These are phyloP conservation scores for Cladophialophora chaetospira DNA, from an alignment of 2,329 filamentous ascomycete genomes.

Conservation along the genomic window DNA sequence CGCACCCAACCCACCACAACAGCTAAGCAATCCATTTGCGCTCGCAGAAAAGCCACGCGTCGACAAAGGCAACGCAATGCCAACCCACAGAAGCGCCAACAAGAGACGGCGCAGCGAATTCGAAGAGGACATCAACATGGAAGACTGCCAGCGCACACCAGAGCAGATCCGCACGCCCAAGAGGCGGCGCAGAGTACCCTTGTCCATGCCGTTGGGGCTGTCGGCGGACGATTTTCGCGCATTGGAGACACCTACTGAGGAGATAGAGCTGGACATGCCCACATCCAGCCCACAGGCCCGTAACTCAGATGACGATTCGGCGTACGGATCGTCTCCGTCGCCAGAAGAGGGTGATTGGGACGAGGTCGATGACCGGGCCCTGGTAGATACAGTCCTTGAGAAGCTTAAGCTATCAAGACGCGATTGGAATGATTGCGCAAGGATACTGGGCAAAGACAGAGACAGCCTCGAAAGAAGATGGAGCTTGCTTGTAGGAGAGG, in stretches of 20 bases:
- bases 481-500: slow-evolving; percentile 46
- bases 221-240: slow-evolving; percentile 48
- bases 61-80: slow-evolving; percentile 27
- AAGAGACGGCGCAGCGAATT: slow-evolving; percentile 42
- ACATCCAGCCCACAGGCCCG: slow-evolving; percentile 19
- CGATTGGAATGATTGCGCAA: slow-evolving; percentile 51
- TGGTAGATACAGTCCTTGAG: slow-evolving; percentile 48
- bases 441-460: slow-evolving; percentile 44
- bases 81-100: slow-evolving; percentile 40
- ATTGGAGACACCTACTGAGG: slow-evolving; percentile 35
- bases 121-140: slow-evolving; percentile 34
- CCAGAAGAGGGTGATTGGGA: slow-evolving; percentile 39
- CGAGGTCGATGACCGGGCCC: slow-evolving; percentile 44
- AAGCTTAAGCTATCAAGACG: slow-evolving; percentile 46
- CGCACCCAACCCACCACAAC: slow-evolving; percentile 37
- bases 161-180: slow-evolving; percentile 44
- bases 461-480: slow-evolving; percentile 47
- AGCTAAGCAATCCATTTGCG: slow-evolving; percentile 34
- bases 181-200: slow-evolving; percentile 45
- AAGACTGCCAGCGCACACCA: slow-evolving; percentile 24
- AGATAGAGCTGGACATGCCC: slow-evolving; percentile 30
- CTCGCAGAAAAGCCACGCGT: slow-evolving; percentile 13
- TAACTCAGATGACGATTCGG: slow-evolving; percentile 21
- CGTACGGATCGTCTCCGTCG: slow-evolving; percentile 23
- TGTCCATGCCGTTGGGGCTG: slow-evolving; percentile 49